These are phyloP conservation scores for Euphorbia schlechtendalii DNA, from an alignment of 441 rosid genomes.

Conservation along the genomic window DNA sequence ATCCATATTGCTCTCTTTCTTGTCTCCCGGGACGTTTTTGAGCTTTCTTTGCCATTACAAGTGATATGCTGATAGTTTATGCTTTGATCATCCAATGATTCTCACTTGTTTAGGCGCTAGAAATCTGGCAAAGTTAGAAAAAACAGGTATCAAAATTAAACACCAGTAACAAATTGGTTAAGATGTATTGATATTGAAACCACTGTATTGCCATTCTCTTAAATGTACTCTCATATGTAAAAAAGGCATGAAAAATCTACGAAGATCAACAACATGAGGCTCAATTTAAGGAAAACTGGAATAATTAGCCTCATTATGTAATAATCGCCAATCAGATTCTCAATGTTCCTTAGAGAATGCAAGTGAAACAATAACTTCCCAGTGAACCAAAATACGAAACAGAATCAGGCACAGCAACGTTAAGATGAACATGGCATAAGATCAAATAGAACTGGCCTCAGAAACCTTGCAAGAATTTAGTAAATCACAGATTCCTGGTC, in stretches of 20 bases:
- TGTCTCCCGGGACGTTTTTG: slow-evolving; percentile 40
- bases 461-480: slow-evolving; percentile 11
- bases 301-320: neutral
- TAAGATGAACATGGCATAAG: too few relatives aligned
- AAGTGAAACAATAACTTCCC: too few relatives aligned
- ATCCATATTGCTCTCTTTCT: slow-evolving; percentile 63
- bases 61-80: slow-evolving; percentile 9
- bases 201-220: too few relatives aligned
- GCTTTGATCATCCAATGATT: slow-evolving; percentile 7
- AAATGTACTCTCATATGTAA: too few relatives aligned
- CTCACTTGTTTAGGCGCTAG: slow-evolving; percentile 5
- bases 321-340: too few relatives aligned
- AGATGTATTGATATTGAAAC: too few relatives aligned
- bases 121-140: slow-evolving; percentile 23
- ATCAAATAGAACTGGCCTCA: slow-evolving; percentile 12
- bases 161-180: slow-evolving; percentile 2
- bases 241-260: slow-evolving; percentile 3
- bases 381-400: too few relatives aligned
- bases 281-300: neutral
- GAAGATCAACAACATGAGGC: neutral
- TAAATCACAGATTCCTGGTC: neutral
- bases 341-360: too few relatives aligned
- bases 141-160: slow-evolving; percentile 3
- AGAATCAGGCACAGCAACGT: too few relatives aligned
- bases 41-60: slow-evolving; percentile 54